Evolutionary conservation across 805 yeast genomes (phyloP).

Genomic region (Debaryomyces maramus): DNA sequence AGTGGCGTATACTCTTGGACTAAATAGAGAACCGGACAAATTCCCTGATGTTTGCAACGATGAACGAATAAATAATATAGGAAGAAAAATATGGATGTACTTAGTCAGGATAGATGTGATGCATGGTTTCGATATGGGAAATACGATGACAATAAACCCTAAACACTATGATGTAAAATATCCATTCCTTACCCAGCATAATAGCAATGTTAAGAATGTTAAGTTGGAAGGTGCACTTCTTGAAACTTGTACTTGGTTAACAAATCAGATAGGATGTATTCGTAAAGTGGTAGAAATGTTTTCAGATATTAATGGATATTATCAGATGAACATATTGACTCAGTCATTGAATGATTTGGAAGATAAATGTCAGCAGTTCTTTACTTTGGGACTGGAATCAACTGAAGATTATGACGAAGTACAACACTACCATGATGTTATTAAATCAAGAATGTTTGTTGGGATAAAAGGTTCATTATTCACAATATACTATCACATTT

Average conservation of each 20-base stretch:
- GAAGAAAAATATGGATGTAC: slow-evolving; percentile 24
- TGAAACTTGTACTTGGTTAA: slow-evolving; percentile 10
- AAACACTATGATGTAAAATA: slow-evolving; percentile 12
- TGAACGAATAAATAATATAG: slow-evolving; percentile 16
- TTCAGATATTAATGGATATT: slow-evolving; percentile 14
- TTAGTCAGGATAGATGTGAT: slow-evolving; percentile 13
- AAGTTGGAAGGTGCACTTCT: slow-evolving; percentile 14
- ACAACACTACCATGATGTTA: slow-evolving; percentile 5
- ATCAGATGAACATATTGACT: slow-evolving; percentile 10
- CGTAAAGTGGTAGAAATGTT: slow-evolving; percentile 13
- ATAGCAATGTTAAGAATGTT: slow-evolving; percentile 14
- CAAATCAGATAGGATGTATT: slow-evolving; percentile 9
- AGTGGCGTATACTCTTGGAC: slow-evolving; percentile 60
- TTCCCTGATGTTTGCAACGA: slow-evolving; percentile 18
- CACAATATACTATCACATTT: slow-evolving; percentile 32
- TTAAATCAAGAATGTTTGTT: slow-evolving; percentile 12
- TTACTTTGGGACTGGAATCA: neutral
- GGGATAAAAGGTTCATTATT: slow-evolving; percentile 12
- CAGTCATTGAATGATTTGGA: slow-evolving; percentile 10
- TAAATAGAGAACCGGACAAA: slow-evolving; percentile 61
- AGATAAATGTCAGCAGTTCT: slow-evolving; percentile 5
- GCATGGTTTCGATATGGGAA: slow-evolving; percentile 29
- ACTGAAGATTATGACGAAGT: slow-evolving; percentile 2
- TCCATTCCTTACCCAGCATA: slow-evolving; percentile 16
- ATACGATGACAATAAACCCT: slow-evolving; percentile 11